These are phyloP conservation scores for Ustilago trichophora DNA, from an alignment of 1,284 basidiomycete species.

Conservation along the genomic window DNA sequence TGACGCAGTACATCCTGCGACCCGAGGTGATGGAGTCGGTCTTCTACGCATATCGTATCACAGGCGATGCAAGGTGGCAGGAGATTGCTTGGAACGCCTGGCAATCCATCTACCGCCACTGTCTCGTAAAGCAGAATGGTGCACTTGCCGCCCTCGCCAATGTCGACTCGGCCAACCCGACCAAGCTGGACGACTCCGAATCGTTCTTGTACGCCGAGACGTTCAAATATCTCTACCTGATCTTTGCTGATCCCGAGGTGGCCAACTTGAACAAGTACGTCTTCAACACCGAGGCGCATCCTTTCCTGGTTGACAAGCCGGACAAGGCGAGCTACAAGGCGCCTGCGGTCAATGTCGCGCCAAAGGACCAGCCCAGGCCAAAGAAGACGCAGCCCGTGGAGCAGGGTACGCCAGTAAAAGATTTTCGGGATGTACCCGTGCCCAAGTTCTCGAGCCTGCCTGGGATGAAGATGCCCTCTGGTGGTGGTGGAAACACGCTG, in stretches of 20 bases:
- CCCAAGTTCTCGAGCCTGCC: conserved; percentile 18
- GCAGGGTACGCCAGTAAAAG: not conserved
- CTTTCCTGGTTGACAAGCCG: conserved; percentile 52
- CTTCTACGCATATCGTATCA: conserved; percentile 54
- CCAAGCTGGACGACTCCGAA: conserved; percentile 49
- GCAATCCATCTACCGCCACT: conserved; percentile 83
- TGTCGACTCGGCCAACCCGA: conserved; percentile 38
- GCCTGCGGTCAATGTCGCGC: not conserved
- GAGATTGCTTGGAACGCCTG: conserved; percentile 88
- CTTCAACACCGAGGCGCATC: conserved; percentile 62
- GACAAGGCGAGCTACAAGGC: conserved; percentile 18
- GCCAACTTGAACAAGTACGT: conserved; percentile 54
- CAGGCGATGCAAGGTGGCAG: conserved; percentile 70
- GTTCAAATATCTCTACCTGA: conserved; percentile 61
- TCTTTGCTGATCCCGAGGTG: conserved; percentile 50
- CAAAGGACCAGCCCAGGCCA: not conserved
- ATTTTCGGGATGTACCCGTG: conserved; percentile 23
- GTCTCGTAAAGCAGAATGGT: conserved; percentile 69
- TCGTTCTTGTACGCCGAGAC: conserved; percentile 57
- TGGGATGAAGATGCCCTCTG: conserved; percentile 14
- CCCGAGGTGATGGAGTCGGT: conserved; percentile 61
- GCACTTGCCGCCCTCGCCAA: conserved; percentile 43
- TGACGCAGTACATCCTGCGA: conserved; percentile 49
- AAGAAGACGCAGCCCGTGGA: conserved; percentile 3
- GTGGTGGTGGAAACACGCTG: conserved; percentile 18